These are phyloP conservation scores for Boletus subparvulus DNA, from an alignment of 768 basidiomycete species.

Conservation along the genomic window DNA sequence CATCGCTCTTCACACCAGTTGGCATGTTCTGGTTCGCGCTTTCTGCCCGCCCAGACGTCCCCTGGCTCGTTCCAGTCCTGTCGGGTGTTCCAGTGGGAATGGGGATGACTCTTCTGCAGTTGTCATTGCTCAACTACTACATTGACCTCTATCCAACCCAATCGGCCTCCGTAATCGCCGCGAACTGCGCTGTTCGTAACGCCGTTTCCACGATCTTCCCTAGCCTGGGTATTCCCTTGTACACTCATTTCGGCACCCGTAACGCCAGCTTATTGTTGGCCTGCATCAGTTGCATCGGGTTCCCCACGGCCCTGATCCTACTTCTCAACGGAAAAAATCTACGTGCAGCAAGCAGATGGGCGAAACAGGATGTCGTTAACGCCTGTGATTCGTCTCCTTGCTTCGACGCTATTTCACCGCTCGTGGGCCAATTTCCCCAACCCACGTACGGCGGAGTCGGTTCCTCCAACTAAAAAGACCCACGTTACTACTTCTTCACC, in stretches of 20 bases:
- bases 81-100: slow-evolving; percentile 29
- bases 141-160: slow-evolving; percentile 27
- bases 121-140: slow-evolving; percentile 27
- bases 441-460: slow-evolving; percentile 15
- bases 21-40: slow-evolving; percentile 31
- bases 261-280: slow-evolving; percentile 21
- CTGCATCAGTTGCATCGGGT: slow-evolving; percentile 20
- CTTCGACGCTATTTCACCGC: slow-evolving; percentile 1
- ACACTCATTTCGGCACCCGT: slow-evolving; percentile 17
- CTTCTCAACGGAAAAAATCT: slow-evolving; percentile 14
- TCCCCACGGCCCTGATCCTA: slow-evolving; percentile 17
- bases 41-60: slow-evolving; percentile 20
- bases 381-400: background rate
- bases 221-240: slow-evolving; percentile 19
- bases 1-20: slow-evolving; percentile 20
- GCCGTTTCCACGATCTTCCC: slow-evolving; percentile 15
- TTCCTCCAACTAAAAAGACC: background rate
- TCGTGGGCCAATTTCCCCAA: slow-evolving; percentile 7
- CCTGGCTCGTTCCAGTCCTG: slow-evolving; percentile 21
- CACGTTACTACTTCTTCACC: background rate
- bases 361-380: slow-evolving; percentile 15
- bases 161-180: slow-evolving; percentile 26
- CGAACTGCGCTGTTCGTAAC: slow-evolving; percentile 21
- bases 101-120: slow-evolving; percentile 27
- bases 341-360: slow-evolving; percentile 20